Evolutionary conservation across 2,329 filamentous ascomycete genomes (phyloP), one percentile per base, ranked within the genome.

Genomic region (Trichoderma arundinaceum): DNA sequence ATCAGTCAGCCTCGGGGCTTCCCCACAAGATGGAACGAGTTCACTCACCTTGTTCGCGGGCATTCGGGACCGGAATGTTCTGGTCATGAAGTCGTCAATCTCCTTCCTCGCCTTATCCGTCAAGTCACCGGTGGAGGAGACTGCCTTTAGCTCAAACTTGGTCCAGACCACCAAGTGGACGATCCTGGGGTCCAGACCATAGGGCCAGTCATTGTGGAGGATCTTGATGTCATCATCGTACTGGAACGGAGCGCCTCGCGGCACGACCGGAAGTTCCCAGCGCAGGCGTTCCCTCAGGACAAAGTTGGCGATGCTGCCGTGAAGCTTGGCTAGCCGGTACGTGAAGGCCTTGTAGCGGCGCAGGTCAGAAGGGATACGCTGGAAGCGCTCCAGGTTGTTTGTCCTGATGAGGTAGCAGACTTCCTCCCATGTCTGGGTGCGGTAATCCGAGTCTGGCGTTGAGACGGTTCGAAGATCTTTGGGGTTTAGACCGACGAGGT

Each of bases 121-220:
- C 74, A 96, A 78, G 69, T 92, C 88, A 13, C 86, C 89, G 0
- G 87, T 86, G 80, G 65, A 73, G 4, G 79, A 77, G 71, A 95
- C 89, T 65, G 93, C 90, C 61, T 88, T 83, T 28, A 97, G 81
- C 54, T 85, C 83, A 73, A 96, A 97, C 77, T 97, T 97, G 54
- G 91, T 95, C 94, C 94, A 98, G 12, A 97, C 88, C 5, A 97
- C 92, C 2, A 97, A 81, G 75, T 97, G 94, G 15, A 92, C 86
- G 69, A 97, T 94, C 59, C 85, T 83, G 53, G 81, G 74, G 71
- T 95, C 92, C 61, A 97, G 83, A 0, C 92, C 93, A 73, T 97
- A 98, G 0, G 94, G 94, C 92, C 93, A 97, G 82, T 98, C 94
- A 74, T 98, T 98, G 78, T 86, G 87, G 46, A 97, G 77, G 54